Conservation (phyloP, 73 alveolate genomes). For the Durusdinium trenchii region DNA sequence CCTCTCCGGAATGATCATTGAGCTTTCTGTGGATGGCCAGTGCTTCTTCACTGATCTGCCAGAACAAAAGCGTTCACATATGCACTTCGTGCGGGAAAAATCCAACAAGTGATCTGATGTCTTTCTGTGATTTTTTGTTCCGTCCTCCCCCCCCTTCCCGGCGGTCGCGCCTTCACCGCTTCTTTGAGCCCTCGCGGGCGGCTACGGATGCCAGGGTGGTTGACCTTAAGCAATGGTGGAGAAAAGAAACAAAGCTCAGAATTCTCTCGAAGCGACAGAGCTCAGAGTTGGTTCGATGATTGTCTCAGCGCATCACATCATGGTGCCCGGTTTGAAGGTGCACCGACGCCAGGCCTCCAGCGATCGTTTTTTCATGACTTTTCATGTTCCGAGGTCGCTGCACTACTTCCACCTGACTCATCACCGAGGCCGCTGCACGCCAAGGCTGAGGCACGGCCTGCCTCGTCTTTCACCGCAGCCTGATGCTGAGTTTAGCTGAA, state of each 20-base stretch:
- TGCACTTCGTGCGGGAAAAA: neutral
- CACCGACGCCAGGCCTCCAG: conserved; percentile 44
- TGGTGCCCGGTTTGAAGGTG: conserved; percentile 65
- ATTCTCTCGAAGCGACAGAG: neutral
- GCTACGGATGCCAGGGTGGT: conserved; percentile 71
- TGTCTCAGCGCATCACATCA: neutral
- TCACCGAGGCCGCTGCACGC: conserved; percentile 33
- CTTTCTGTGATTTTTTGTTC: neutral
- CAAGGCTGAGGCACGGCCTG: conserved; percentile 37
- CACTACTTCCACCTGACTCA: no score
- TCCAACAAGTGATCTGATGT: neutral
- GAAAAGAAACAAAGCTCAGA: neutral
- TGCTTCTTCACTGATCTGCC: conserved; percentile 71
- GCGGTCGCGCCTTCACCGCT: conserved; percentile 24
- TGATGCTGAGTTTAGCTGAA: neutral
- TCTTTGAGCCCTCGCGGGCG: conserved; percentile 78
- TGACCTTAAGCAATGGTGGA: neutral
- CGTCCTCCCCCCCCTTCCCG: conserved; percentile 81
- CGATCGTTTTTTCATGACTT: no score
- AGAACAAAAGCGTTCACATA: neutral
- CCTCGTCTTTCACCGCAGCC: conserved; percentile 72
- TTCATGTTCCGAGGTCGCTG: no score
- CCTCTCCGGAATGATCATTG: conserved; percentile 70
- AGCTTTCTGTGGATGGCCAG: conserved; percentile 50
- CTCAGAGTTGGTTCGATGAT: neutral